These are phyloP conservation scores for Xylaria sp. DNA, from an alignment of 2,329 filamentous ascomycete genomes.

Conservation along the genomic window DNA sequence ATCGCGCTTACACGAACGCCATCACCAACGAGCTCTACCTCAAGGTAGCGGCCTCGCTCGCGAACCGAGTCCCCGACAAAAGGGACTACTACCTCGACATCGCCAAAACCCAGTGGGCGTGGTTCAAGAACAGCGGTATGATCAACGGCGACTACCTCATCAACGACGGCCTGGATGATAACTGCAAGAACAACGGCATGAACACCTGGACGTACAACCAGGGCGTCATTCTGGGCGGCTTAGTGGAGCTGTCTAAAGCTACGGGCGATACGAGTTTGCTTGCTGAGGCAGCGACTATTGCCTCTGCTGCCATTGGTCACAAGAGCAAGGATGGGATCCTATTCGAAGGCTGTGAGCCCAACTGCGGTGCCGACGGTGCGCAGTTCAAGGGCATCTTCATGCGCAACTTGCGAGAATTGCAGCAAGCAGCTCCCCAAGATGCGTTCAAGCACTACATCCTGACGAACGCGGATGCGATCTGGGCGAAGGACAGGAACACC, in stretches of 20 bases:
- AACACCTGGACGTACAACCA: constrained; percentile 52
- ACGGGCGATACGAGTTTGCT: constrained; percentile 39
- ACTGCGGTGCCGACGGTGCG: constrained; percentile 46
- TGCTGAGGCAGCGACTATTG: constrained; percentile 42
- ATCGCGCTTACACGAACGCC: constrained; percentile 45
- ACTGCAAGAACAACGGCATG: constrained; percentile 45
- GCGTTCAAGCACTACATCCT: constrained; percentile 37
- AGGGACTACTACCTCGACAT: constrained; percentile 41
- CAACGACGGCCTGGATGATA: constrained; percentile 47
- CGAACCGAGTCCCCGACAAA: constrained; percentile 39
- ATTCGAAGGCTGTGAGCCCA: constrained; percentile 49
- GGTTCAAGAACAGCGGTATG: constrained; percentile 46
- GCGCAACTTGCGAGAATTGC: constrained; percentile 55
- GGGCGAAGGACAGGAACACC: constrained; percentile 32
- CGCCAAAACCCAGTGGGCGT: constrained; percentile 46
- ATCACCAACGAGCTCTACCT: constrained; percentile 53
- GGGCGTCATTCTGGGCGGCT: constrained; percentile 48
- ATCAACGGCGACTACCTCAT: constrained; percentile 46
- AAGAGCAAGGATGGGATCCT: constrained; percentile 45
- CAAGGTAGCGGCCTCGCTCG: constrained; percentile 47
- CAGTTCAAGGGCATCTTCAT: constrained; percentile 70
- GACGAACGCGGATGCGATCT: constrained; percentile 34
- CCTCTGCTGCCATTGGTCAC: constrained; percentile 44
- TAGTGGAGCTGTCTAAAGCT: constrained; percentile 46
- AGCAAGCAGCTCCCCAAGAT: constrained; percentile 42